Evolutionary conservation across 108 stramenopile genomes (phyloP), one percentile per base, ranked within the genome.

Genomic region (Skeletonema menzelii): DNA sequence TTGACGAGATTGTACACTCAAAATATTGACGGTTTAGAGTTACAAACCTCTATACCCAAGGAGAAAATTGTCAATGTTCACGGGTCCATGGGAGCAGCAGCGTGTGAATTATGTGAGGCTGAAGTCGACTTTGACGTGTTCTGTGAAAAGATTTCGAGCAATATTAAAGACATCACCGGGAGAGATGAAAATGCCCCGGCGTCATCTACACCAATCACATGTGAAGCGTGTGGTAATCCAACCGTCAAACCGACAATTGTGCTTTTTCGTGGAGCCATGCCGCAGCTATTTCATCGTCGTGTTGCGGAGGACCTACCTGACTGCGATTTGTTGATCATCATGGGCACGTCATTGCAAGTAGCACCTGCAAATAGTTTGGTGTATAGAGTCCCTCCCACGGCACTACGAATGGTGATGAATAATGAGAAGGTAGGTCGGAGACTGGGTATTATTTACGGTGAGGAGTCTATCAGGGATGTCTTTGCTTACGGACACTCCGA

Each of bases 241-340:
- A 63, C 80, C 1, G 83, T 96, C 44, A 96, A 96, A 59, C 96
- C 96, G 10, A 73, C 85, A 62, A 96, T 93, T 47, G 93, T 96
- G 0, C 59, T 96, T 27, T 96, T 93, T 71, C 86, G 88, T 17
- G 77, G 86, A 5, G 75, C 68, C 26, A 72, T 96, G 61, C 96
- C 96, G 14, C 66, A 65, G n/a, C 76, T 74, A 8, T 95, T 96
- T 70, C 89, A 88, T 69, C 56, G 79, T 1, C 69, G 67, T 15
- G 82, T 89, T 14, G 85, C 82, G 4, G 40, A 82, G 31, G 96
- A 96, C 72, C 53, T 93, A 20, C 59, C 69, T 20, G 65, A 82
- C 17, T 80, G 73, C 19, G 92, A 96, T 72, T 63, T 92, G 57
- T 66, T 96, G 35, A 79, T 96, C 28, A 76, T 96, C 22, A 79